Percentiles rank a stretch among this genome's conserved stretches.
These are phyloP conservation scores for Citrus reticulata DNA, from an alignment of 345 rosid species.

Conservation along the genomic window DNA sequence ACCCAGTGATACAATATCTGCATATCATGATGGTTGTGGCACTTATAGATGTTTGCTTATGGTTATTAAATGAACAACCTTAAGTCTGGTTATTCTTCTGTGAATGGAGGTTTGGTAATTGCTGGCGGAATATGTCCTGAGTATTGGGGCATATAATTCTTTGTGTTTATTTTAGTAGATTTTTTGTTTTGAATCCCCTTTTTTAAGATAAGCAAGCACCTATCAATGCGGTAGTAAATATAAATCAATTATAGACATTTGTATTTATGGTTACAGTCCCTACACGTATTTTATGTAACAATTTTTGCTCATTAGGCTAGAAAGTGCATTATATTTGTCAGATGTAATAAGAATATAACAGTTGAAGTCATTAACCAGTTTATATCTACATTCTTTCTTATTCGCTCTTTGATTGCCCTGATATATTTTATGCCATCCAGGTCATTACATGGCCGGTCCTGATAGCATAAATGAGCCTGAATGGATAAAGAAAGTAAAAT, in stretches of 20 bases:
- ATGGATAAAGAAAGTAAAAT: conserved; percentile 69
- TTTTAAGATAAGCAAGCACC: background rate
- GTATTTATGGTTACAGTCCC: background rate
- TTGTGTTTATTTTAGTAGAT: background rate
- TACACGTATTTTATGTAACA: background rate
- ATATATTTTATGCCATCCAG: conserved; percentile 14
- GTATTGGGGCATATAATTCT: background rate
- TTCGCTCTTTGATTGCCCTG: background rate
- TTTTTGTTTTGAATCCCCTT: background rate
- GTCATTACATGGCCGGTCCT: conserved; percentile 42
- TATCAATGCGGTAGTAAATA: background rate
- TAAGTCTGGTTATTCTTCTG: background rate
- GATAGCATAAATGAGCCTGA: conserved; percentile 39
- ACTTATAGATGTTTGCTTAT: background rate
- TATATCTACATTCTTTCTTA: background rate
- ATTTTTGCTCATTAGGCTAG: background rate
- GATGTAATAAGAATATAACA: background rate
- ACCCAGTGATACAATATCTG: background rate
- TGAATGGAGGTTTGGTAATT: background rate
- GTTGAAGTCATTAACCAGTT: background rate
- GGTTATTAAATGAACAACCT: background rate
- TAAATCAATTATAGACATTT: background rate
- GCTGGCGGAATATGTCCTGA: background rate
- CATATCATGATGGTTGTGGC: background rate
- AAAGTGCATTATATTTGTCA: background rate